Evolutionary conservation across 805 yeast genomes (phyloP).

Genomic region (Spathaspora boniae): DNA sequence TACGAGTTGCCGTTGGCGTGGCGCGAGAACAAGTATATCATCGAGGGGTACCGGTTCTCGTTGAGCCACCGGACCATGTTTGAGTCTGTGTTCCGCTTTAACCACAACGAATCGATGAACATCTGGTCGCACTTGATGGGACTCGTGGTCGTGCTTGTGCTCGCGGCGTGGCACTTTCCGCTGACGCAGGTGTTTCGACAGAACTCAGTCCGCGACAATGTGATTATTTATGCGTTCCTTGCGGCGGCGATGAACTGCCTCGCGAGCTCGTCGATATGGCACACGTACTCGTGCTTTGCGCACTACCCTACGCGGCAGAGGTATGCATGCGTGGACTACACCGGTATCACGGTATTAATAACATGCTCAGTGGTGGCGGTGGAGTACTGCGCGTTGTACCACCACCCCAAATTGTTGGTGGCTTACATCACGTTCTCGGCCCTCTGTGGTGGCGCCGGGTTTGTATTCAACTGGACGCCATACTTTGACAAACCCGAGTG

Average conservation of each 20-base stretch:
- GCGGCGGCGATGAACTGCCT: constrained; percentile 75
- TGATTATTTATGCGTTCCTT: constrained; percentile 62
- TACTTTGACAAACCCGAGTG: constrained; percentile 85
- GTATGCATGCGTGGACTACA: constrained; percentile 92
- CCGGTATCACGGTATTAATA: constrained; percentile 88
- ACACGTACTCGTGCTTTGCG: constrained; percentile 81
- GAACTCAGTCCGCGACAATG: constrained; percentile 41
- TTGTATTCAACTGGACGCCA: constrained; percentile 87
- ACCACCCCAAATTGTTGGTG: constrained; percentile 48
- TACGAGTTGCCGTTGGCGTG: constrained; percentile 89
- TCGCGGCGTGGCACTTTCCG: constrained; percentile 65
- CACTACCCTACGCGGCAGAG: constrained; percentile 57
- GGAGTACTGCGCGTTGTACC: constrained; percentile 73
- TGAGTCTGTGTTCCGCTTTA: constrained; percentile 51
- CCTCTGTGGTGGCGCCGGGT: constrained; percentile 67
- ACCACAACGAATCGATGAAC: constrained; percentile 86
- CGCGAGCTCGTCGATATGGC: constrained; percentile 82
- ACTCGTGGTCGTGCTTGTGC: constrained; percentile 50
- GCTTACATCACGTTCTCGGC: constrained; percentile 59
- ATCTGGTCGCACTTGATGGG: constrained; percentile 92
- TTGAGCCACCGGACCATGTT: constrained; percentile 57
- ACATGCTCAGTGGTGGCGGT: constrained; percentile 86
- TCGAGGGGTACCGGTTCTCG: constrained; percentile 82
- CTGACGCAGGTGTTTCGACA: constrained; percentile 44
- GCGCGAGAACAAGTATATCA: constrained; percentile 87